Evolutionary conservation across 257 asterid genomes (phyloP).

Genomic region (Primulina eburnea): DNA sequence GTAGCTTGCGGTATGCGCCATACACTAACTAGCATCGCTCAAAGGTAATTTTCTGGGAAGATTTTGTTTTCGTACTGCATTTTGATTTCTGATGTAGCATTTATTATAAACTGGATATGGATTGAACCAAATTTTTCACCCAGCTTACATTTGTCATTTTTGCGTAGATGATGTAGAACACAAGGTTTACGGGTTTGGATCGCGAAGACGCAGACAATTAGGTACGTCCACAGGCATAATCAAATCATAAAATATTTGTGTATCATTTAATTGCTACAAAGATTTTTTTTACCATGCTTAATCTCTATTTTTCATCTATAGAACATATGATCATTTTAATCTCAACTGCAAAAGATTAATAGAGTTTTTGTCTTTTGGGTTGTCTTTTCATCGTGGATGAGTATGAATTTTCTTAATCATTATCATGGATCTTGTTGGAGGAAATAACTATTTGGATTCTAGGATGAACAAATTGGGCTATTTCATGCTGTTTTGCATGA

Average conservation of each 20-base stretch:
- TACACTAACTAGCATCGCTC: conserved; percentile 57
- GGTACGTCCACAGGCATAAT: conserved; percentile 64
- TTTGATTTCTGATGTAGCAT: conserved; percentile 2
- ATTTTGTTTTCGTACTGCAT: not conserved
- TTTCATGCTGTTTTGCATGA: conserved; percentile 32
- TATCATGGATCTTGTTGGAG: not conserved
- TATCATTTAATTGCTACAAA: no score
- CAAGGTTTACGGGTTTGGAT: conserved; percentile 75
- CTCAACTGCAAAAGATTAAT: no score
- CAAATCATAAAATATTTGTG: conserved; percentile 12
- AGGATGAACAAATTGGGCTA: not conserved
- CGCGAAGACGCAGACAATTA: conserved; percentile 87
- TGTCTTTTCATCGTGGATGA: not conserved
- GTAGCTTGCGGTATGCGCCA: conserved; percentile 98
- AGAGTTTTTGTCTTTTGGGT: no score
- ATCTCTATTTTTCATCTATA: no score
- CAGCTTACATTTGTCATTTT: not conserved
- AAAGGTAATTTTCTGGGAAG: conserved; percentile 47
- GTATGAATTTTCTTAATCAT: conserved; percentile 29
- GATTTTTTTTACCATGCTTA: no score
- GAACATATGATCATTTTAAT: no score
- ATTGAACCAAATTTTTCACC: not conserved
- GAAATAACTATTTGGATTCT: not conserved
- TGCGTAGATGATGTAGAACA: conserved; percentile 40
- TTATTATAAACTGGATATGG: not conserved